These are phyloP conservation scores for Gossypium schwendimanii DNA, from an alignment of 441 rosid genomes.

Conservation along the genomic window DNA sequence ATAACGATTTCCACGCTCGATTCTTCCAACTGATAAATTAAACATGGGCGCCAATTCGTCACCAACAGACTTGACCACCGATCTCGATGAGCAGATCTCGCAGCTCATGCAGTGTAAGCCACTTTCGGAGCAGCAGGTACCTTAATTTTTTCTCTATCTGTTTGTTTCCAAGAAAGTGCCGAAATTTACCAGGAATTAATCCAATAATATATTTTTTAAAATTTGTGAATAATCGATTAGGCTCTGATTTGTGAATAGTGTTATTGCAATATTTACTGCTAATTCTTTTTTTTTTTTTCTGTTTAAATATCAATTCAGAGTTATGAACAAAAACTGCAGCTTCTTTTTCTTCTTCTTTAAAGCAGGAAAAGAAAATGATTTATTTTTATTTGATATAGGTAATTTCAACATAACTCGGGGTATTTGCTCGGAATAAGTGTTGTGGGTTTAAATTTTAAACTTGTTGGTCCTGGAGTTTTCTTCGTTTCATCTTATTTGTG, in stretches of 20 bases:
- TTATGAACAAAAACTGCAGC: background rate
- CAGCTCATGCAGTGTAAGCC: constrained; percentile 82
- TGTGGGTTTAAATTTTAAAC: background rate
- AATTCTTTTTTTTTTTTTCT: background rate
- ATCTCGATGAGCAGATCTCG: constrained; percentile 65
- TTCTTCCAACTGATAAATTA: constrained; percentile 10
- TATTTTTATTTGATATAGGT: background rate
- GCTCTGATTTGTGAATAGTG: background rate
- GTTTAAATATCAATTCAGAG: background rate
- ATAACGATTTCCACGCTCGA: constrained; percentile 10
- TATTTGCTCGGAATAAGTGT: background rate
- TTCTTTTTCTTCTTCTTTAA: background rate
- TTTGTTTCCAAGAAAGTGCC: background rate
- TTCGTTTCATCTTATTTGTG: background rate
- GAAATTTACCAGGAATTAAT: background rate
- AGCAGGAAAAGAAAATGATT: background rate
- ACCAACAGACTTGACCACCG: constrained; percentile 35
- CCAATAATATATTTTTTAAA: background rate
- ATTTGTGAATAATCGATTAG: background rate
- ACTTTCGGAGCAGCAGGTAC: constrained; percentile 60
- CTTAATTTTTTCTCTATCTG: background rate
- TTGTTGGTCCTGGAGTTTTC: background rate
- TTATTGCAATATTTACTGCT: background rate
- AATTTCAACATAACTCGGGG: background rate
- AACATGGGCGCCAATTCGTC: constrained; percentile 44